phyloP scores from a whole-genome alignment of 768 basidiomycete species.

The Galerina marginata region DNA sequence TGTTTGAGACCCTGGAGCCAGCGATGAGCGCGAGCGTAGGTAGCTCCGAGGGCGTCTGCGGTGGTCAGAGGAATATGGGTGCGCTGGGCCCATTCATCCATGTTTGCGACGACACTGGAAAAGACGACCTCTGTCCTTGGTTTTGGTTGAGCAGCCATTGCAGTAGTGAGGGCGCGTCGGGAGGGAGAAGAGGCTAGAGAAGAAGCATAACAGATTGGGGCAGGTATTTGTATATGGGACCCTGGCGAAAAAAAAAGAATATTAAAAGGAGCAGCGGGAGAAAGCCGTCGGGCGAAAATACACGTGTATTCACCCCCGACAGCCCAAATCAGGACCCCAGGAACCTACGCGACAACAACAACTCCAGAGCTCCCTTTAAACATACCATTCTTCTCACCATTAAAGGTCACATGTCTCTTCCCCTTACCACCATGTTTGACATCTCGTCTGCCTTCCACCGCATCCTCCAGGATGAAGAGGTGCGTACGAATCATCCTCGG shows the following conservation, averaged over 20 bases:
- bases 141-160: constrained; percentile 26
- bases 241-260: constrained; percentile 59
- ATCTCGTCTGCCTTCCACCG: constrained; percentile 58
- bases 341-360: constrained; percentile 13
- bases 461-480: constrained; percentile 70
- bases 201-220: constrained; percentile 34
- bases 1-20: constrained; percentile 70
- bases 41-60: constrained; percentile 79
- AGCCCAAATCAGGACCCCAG: constrained; percentile 18
- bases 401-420: constrained; percentile 20
- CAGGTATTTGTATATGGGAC: constrained; percentile 52
- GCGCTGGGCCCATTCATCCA: constrained; percentile 83
- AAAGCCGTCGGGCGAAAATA: constrained; percentile 66
- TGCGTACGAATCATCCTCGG: constrained; percentile 34
- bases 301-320: constrained; percentile 78
- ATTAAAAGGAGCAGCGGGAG: constrained; percentile 48
- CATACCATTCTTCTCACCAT: constrained; percentile 12
- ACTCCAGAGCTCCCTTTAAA: constrained; percentile 11
- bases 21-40: constrained; percentile 81
- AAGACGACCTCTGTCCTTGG: constrained; percentile 67
- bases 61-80: constrained; percentile 84
- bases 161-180: constrained; percentile 10
- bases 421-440: constrained; percentile 35
- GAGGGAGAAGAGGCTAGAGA: constrained; percentile 15
- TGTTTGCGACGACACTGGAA: constrained; percentile 78